Percentiles rank a stretch among this genome's conserved stretches.
These are phyloP conservation scores for Cercophora sp. DNA, from an alignment of 495 filamentous ascomycete genomes.

Conservation along the genomic window DNA sequence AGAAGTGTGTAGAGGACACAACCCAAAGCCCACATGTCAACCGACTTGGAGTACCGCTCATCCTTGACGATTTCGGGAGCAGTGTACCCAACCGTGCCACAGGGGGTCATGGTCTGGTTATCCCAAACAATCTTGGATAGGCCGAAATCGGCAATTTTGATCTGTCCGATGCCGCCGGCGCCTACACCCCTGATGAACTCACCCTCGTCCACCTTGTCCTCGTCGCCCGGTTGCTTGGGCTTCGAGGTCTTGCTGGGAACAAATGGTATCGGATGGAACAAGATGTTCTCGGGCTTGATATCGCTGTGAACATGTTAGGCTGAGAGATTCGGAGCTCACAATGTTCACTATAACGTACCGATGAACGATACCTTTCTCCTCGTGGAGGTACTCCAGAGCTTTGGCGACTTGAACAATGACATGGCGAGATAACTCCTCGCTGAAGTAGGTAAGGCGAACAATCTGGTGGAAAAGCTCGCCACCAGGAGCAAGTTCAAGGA, in stretches of 20 bases:
- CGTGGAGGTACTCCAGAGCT: constrained; percentile 90
- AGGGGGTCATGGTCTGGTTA: constrained; percentile 97
- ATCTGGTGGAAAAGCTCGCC: constrained; percentile 99
- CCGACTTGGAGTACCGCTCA: constrained; percentile 96
- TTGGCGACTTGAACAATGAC: constrained; percentile 92
- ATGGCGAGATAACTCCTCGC: constrained; percentile 89
- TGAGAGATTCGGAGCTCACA: no score
- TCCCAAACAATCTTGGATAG: constrained; percentile 98
- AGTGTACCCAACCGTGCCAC: constrained; percentile 96
- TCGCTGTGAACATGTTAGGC: constrained; percentile 61
- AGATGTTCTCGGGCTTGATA: constrained; percentile 96
- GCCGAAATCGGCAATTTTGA: constrained; percentile 98
- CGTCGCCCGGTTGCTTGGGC: constrained; percentile 75
- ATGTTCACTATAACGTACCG: no score
- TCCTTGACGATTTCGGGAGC: constrained; percentile 99
- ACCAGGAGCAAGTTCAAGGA: constrained; percentile 90
- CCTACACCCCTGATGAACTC: constrained; percentile 83
- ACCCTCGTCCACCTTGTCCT: constrained; percentile 96
- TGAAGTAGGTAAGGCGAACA: constrained; percentile 96
- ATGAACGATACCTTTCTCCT: constrained; percentile 92
- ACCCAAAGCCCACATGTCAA: constrained; percentile 98
- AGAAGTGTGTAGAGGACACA: constrained; percentile 96
- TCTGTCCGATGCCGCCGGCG: constrained; percentile 85
- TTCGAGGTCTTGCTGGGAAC: constrained; percentile 76
- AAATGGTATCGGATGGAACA: constrained; percentile 84